A percentile compares a stretch with the other conserved stretches of the same genome.
Conservation (phyloP, 345 rosid species). For the Psidium friedrichsthalianum region DNA sequence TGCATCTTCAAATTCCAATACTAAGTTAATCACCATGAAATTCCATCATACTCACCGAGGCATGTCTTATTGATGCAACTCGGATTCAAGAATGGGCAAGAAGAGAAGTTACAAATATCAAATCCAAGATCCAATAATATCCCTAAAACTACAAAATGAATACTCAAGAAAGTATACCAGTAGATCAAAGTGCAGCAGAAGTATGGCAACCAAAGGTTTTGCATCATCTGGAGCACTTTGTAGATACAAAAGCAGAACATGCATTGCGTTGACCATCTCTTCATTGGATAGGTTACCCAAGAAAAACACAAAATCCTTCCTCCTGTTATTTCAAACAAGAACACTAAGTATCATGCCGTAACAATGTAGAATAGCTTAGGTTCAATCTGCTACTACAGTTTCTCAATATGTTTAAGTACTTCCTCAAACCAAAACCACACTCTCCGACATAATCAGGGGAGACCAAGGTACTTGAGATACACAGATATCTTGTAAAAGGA, state of each 20-base stretch:
- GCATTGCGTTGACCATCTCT: conserved; percentile 31
- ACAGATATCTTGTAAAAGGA: not conserved
- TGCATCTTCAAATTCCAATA: not conserved
- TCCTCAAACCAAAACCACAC: not conserved
- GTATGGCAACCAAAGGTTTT: conserved; percentile 33
- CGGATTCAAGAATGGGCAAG: not conserved
- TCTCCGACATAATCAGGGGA: not conserved
- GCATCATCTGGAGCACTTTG: conserved; percentile 23
- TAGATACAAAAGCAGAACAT: conserved; percentile 31
- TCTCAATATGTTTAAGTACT: not conserved
- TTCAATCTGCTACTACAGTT: not conserved
- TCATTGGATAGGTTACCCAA: conserved; percentile 20
- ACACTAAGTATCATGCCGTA: not conserved
- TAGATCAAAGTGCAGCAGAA: conserved; percentile 39
- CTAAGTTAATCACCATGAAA: not conserved
- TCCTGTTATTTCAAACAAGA: conserved; percentile 15
- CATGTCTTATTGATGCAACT: not conserved
- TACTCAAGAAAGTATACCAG: conserved; percentile 15
- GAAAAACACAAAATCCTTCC: conserved; percentile 19
- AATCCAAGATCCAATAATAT: not conserved
- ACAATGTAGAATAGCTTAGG: not conserved
- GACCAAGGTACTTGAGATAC: not conserved
- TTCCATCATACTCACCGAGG: not conserved
- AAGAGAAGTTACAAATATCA: not conserved
- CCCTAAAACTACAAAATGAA: not conserved